phyloP scores from a whole-genome alignment of 768 basidiomycete species.

The Xerocomus spinulosus region DNA sequence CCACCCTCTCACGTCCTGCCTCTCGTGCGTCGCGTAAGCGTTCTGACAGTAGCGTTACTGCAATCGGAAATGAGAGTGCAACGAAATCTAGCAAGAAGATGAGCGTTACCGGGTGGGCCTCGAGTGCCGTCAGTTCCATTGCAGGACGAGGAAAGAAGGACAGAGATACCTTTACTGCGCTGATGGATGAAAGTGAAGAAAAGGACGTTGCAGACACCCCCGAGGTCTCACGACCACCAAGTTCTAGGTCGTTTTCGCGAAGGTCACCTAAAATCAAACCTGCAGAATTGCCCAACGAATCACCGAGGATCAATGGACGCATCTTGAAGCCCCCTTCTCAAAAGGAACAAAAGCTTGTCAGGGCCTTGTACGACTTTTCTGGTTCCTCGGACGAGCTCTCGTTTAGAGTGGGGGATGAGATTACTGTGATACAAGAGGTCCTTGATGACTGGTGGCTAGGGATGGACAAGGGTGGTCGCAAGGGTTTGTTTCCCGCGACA shows the following conservation, averaged over 20 bases:
- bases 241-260: constrained; percentile 30
- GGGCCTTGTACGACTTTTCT: constrained; percentile 70
- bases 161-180: constrained; percentile 56
- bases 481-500: constrained; percentile 77
- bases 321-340: constrained; percentile 50
- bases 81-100: constrained; percentile 37
- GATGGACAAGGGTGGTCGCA: constrained; percentile 54
- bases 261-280: constrained; percentile 28
- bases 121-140: constrained; percentile 58
- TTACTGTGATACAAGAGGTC: constrained; percentile 73
- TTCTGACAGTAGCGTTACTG: constrained; percentile 50
- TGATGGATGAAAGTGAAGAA: constrained; percentile 44
- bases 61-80: constrained; percentile 33
- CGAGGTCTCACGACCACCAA: constrained; percentile 32
- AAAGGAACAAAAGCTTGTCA: constrained; percentile 51
- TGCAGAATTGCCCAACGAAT: constrained; percentile 21
- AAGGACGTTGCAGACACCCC: constrained; percentile 19
- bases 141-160: constrained; percentile 54
- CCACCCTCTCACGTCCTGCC: constrained; percentile 51
- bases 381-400: constrained; percentile 75
- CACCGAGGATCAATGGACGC: constrained; percentile 29
- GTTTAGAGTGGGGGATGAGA: constrained; percentile 70
- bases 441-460: constrained; percentile 93
- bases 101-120: constrained; percentile 51
- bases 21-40: constrained; percentile 65